These are phyloP conservation scores for Didymella glomerata DNA, from an alignment of 2,329 filamentous ascomycete genomes.

Conservation along the genomic window DNA sequence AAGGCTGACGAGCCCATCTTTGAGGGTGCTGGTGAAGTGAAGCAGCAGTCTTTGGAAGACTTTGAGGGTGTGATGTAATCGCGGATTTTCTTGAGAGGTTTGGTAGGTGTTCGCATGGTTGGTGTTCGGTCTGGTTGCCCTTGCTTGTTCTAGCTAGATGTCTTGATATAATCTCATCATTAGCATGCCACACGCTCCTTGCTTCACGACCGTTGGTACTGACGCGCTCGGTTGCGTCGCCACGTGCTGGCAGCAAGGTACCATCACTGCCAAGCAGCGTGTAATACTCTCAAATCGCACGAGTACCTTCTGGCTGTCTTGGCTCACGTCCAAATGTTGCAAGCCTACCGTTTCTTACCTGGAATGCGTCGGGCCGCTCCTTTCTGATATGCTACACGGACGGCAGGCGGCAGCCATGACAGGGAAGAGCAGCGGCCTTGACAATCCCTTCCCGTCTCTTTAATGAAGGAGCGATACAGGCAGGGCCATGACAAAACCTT, in stretches of 20 bases:
- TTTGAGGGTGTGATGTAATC: slow-evolving; percentile 36
- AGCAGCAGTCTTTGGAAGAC: slow-evolving; percentile 25
- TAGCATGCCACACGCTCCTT: slow-evolving; percentile 4
- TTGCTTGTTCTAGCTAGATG: slow-evolving; percentile 4
- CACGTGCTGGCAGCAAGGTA: slow-evolving; percentile 13
- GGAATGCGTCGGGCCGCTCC: slow-evolving; percentile 6
- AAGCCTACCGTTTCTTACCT: neutral
- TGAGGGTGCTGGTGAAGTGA: slow-evolving; percentile 11
- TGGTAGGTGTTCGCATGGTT: neutral
- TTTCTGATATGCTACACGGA: slow-evolving; percentile 3
- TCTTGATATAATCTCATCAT: neutral
- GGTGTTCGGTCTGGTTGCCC: slow-evolving; percentile 1
- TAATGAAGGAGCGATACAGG: slow-evolving; percentile 5
- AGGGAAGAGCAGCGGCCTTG: slow-evolving; percentile 5
- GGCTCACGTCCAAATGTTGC: too few species aligned
- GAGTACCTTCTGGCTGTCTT: too few species aligned
- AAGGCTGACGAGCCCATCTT: slow-evolving; percentile 35
- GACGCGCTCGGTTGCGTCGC: slow-evolving; percentile 10
- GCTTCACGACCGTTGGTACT: neutral
- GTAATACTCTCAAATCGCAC: neutral
- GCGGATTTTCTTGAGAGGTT: neutral
- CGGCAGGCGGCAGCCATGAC: slow-evolving; percentile 5
- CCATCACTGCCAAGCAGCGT: neutral
- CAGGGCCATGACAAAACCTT: neutral
- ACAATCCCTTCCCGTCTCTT: slow-evolving; percentile 4